Evolutionary conservation across 352 stramenopile species (phyloP).

Genomic region (Globisporangium polare): DNA sequence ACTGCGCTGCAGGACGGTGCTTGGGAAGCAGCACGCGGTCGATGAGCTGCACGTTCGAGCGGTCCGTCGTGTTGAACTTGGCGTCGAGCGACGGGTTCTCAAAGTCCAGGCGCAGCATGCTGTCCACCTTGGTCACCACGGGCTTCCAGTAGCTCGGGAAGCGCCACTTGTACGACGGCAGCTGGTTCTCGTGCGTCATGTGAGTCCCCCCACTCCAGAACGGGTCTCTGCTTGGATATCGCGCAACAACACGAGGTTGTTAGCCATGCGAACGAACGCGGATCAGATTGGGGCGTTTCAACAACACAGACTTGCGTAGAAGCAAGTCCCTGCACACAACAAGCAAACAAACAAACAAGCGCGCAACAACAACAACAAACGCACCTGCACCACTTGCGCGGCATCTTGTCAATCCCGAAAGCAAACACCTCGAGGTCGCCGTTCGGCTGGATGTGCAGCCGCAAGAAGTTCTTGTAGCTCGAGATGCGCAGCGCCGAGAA

Average conservation of each 20-base stretch:
- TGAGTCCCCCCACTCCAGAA: slow-evolving; percentile 69
- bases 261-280: neutral
- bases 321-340: slow-evolving; percentile 1
- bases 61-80: slow-evolving; percentile 73
- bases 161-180: slow-evolving; percentile 69
- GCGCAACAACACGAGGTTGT: neutral
- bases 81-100: slow-evolving; percentile 72
- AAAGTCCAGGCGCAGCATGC: slow-evolving; percentile 81
- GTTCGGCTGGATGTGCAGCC: slow-evolving; percentile 68
- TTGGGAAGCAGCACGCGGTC: slow-evolving; percentile 65
- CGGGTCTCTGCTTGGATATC: slow-evolving; percentile 39
- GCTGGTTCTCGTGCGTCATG: slow-evolving; percentile 45
- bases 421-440: slow-evolving; percentile 80
- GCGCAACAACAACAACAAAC: slow-evolving; percentile 14
- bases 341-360: neutral
- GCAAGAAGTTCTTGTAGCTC: slow-evolving; percentile 90
- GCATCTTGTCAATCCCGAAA: slow-evolving; percentile 90
- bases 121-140: slow-evolving; percentile 77
- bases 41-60: slow-evolving; percentile 79
- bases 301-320: neutral
- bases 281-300: neutral
- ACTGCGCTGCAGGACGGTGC: neutral
- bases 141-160: slow-evolving; percentile 82
- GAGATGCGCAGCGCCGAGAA: slow-evolving; percentile 85
- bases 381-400: slow-evolving; percentile 76